Conservation (phyloP, 1,284 basidiomycete genomes). For the Anthracocystis walkeri region DNA sequence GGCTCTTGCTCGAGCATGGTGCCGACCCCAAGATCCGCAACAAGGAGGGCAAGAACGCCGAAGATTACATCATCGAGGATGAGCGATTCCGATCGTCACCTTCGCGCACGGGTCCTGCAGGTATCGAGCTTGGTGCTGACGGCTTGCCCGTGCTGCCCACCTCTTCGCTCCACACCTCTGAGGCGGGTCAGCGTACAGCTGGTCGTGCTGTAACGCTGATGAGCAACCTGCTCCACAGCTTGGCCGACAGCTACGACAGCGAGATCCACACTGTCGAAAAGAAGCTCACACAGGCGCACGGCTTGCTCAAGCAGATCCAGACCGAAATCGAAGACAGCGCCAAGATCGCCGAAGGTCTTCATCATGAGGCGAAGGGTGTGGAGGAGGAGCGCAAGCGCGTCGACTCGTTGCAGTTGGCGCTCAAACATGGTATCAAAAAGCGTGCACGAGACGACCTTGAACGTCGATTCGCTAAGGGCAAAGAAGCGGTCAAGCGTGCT, state of each 20-base stretch:
- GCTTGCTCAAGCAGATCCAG: slow-evolving; percentile 86
- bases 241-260: slow-evolving; percentile 92
- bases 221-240: slow-evolving; percentile 84
- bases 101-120: slow-evolving; percentile 43
- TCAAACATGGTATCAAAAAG: slow-evolving; percentile 81
- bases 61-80: slow-evolving; percentile 99
- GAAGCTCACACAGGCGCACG: slow-evolving; percentile 89
- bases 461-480: slow-evolving; percentile 55
- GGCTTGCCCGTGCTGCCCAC: slow-evolving; percentile 42
- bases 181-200: slow-evolving; percentile 86
- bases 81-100: slow-evolving; percentile 95
- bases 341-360: slow-evolving; percentile 78
- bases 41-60: slow-evolving; percentile 94
- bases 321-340: slow-evolving; percentile 91
- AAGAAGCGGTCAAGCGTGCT: slow-evolving; percentile 50
- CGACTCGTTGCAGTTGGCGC: slow-evolving; percentile 76
- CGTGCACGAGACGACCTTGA: slow-evolving; percentile 74
- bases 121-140: slow-evolving; percentile 48
- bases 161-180: slow-evolving; percentile 79
- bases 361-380: slow-evolving; percentile 76
- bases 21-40: slow-evolving; percentile 97
- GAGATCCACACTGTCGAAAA: slow-evolving; percentile 92
- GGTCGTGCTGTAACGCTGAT: slow-evolving; percentile 81
- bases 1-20: slow-evolving; percentile 93
- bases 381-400: slow-evolving; percentile 77